Evolutionary conservation across 2,329 filamentous ascomycete genomes (phyloP).

Genomic region (Lasiodiplodia sp.): DNA sequence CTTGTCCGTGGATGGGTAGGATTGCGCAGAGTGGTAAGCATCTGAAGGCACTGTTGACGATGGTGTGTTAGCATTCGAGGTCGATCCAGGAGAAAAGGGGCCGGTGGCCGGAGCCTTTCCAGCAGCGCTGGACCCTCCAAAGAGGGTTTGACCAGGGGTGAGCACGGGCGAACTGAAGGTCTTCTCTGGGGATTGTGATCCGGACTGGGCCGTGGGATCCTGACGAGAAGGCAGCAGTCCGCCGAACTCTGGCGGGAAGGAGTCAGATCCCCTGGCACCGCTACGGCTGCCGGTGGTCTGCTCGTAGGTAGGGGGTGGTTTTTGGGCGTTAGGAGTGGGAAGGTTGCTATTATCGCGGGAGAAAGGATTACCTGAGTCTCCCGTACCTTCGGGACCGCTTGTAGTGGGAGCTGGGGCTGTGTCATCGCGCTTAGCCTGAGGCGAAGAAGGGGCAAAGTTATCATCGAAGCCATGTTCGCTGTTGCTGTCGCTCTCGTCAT

Average conservation of each 20-base stretch:
- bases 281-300: constrained; percentile 48
- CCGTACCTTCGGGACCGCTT: constrained; percentile 29
- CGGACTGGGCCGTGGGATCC: constrained; percentile 54
- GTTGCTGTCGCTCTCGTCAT: constrained; percentile 78
- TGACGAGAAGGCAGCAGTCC: constrained; percentile 64
- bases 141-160: constrained; percentile 50
- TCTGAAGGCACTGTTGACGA: constrained; percentile 50
- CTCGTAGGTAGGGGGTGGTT: constrained; percentile 65
- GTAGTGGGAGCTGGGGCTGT: constrained; percentile 38
- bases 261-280: constrained; percentile 46
- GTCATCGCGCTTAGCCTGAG: constrained; percentile 43
- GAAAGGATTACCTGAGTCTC: constrained; percentile 35
- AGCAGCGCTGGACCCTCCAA: constrained; percentile 44
- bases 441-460: constrained; percentile 76
- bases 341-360: constrained; percentile 50
- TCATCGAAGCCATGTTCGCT: constrained; percentile 86
- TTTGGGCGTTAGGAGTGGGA: constrained; percentile 62
- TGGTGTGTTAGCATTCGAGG: constrained; percentile 48
- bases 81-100: constrained; percentile 43
- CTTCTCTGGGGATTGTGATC: constrained; percentile 47
- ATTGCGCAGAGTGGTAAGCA: constrained; percentile 51
- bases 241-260: constrained; percentile 62
- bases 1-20: constrained; percentile 46
- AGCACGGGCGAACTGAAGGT: constrained; percentile 42
- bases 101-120: constrained; percentile 38